phyloP scores from a whole-genome alignment of 495 filamentous ascomycete species.

The Cryomyces antarcticus region DNA sequence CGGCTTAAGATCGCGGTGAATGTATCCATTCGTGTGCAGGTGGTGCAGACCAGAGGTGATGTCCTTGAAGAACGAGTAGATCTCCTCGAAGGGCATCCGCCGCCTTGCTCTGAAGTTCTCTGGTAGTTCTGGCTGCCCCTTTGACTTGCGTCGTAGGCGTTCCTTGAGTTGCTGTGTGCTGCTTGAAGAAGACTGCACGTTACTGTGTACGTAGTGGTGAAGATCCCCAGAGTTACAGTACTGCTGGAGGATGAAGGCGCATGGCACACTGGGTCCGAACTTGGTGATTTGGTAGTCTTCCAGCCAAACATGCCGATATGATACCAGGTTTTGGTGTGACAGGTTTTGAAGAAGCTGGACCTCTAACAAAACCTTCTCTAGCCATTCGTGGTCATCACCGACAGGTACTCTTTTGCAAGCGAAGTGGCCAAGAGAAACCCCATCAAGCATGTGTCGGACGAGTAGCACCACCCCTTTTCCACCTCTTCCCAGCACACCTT shows the following conservation, averaged over 20 bases:
- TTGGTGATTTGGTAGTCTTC: constrained; percentile 63
- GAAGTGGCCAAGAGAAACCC: constrained; percentile 71
- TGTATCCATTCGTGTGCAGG: constrained; percentile 82
- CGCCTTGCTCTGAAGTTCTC: constrained; percentile 32
- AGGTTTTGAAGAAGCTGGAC: constrained; percentile 82
- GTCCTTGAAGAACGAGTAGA: constrained; percentile 91
- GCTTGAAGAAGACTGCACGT: constrained; percentile 29
- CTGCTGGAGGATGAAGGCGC: constrained; percentile 91
- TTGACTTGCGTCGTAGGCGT: constrained; percentile 58
- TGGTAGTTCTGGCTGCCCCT: constrained; percentile 34
- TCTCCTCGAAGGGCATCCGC: constrained; percentile 66
- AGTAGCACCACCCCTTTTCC: constrained; percentile 88
- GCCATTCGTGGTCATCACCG: constrained; percentile 81
- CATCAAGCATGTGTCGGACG: constrained; percentile 76
- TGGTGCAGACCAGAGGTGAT: constrained; percentile 82
- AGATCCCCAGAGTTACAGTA: constrained; percentile 95
- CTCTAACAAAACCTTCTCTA: constrained; percentile 83
- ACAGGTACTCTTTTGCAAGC: constrained; percentile 95
- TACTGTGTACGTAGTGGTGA: constrained; percentile 60
- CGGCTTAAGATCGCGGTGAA: constrained; percentile 89
- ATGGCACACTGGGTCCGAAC: constrained; percentile 83
- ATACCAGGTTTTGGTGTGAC: constrained; percentile 88
- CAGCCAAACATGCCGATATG: constrained; percentile 92
- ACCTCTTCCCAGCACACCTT: constrained; percentile 66
- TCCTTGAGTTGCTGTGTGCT: constrained; percentile 75